Evolutionary conservation across 2,329 filamentous ascomycete genomes (phyloP), one percentile per base, ranked within the genome.

Genomic region (Pleurostoma richardsiae): DNA sequence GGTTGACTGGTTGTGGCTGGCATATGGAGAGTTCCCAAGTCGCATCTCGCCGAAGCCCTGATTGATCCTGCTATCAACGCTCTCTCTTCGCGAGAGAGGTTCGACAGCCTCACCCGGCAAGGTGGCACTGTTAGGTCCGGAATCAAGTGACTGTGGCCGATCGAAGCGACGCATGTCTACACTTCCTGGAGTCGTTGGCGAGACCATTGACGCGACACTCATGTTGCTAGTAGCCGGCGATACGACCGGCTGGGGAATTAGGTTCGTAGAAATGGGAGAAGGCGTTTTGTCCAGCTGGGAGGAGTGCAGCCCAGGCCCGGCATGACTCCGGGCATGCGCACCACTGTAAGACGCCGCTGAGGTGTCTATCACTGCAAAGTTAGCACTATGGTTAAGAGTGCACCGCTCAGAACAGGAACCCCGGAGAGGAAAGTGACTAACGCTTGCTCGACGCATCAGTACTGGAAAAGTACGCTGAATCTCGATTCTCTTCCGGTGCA

Each of bases 11-110:
- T 91, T 90, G 56, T 86, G 82, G 61, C 82, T 89, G 28, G 85
- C 79, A 58, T 90, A 91, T 1, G 86, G 86, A 5, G 85, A 87
- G 41, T 77, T 77, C 44, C 82, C 81, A 42, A 91, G 73, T 54
- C 82, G 76, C 65, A 91, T 76, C 41, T 88, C 83, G 47, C 75
- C 79, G 63, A 91, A 83, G 40, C 78, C 79, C 53, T 83, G 80
- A 58, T 88, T 88, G 62, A 91, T 84, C 52, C 86, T 79, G 64
- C 86, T 90, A 64, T 91, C 87, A 4, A 91, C 85, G 56, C 87
- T 91, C 66, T 89, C 88, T 44, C 88, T 80, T 48, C 86, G 78
- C 42, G 83, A 82, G 42, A 83, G 75, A 2, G 68, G 59, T 29
- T 68, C 63, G 30, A 65, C 62, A 29, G 69, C 59, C 29, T 61